A percentile compares a stretch with the other conserved stretches of the same genome.
phyloP scores from a whole-genome alignment of 768 basidiomycete species.

The Scleroderma citrinum region DNA sequence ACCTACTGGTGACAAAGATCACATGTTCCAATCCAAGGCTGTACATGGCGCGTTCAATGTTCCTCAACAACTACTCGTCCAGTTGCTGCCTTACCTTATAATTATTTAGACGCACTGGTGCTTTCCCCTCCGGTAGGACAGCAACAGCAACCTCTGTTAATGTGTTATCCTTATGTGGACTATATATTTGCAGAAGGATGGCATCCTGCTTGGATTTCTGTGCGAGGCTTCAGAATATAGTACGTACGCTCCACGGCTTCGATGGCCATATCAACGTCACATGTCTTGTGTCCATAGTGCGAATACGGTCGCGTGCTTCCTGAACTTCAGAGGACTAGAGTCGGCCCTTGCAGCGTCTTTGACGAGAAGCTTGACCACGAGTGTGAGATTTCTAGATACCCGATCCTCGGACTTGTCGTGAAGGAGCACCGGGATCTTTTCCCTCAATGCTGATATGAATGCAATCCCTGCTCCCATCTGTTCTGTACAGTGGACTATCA shows the following conservation, averaged over 20 bases:
- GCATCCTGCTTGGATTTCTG: slow-evolving; percentile 62
- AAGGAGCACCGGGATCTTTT: slow-evolving; percentile 80
- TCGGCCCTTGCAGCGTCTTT: slow-evolving; percentile 87
- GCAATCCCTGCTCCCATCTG: slow-evolving; percentile 95
- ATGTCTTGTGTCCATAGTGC: slow-evolving; percentile 56
- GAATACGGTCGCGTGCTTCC: slow-evolving; percentile 63
- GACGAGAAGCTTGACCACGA: slow-evolving; percentile 78
- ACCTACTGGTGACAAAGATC: background rate
- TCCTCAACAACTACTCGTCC: slow-evolving; percentile 74
- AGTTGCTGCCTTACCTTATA: slow-evolving; percentile 60
- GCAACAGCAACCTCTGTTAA: slow-evolving; percentile 90
- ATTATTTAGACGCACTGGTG: slow-evolving; percentile 53
- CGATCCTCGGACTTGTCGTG: slow-evolving; percentile 75
- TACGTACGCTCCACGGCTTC: slow-evolving; percentile 80
- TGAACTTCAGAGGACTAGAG: slow-evolving; percentile 64
- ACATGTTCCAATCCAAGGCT: background rate
- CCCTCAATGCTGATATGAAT: slow-evolving; percentile 77
- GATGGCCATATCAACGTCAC: slow-evolving; percentile 84
- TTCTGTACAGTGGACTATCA: slow-evolving; percentile 78
- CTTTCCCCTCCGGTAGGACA: slow-evolving; percentile 55
- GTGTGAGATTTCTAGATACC: slow-evolving; percentile 60
- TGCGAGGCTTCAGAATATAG: slow-evolving; percentile 68
- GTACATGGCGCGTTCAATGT: background rate
- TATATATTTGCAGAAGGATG: slow-evolving; percentile 89
- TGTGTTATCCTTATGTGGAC: slow-evolving; percentile 88